These are phyloP conservation scores for Citrus hindsii DNA, from an alignment of 345 rosid species.

Conservation along the genomic window DNA sequence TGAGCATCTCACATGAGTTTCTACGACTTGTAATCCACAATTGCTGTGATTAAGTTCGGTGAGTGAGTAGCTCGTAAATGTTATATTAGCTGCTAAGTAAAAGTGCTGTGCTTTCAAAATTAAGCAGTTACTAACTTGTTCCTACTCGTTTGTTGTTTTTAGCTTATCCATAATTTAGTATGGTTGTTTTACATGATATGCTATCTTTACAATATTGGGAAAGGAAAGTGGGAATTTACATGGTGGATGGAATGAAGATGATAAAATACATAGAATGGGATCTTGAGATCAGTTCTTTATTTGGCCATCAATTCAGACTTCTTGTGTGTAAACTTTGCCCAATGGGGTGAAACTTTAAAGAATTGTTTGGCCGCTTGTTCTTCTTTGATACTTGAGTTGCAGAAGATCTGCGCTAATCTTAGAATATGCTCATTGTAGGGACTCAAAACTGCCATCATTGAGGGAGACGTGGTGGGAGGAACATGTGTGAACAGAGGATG, in stretches of 20 bases:
- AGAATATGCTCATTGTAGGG: constrained; percentile 41
- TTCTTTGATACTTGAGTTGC: not conserved
- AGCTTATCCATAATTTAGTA: not conserved
- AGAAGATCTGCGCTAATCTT: not conserved
- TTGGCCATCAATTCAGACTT: not conserved
- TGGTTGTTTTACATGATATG: too few relatives aligned
- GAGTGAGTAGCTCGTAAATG: not conserved
- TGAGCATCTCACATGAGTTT: not conserved
- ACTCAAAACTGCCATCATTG: constrained; percentile 89
- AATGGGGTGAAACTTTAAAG: not conserved
- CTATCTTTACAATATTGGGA: not conserved
- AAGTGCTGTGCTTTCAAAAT: not conserved
- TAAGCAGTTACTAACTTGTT: not conserved
- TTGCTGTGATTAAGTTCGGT: not conserved
- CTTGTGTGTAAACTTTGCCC: not conserved
- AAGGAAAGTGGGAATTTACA: not conserved
- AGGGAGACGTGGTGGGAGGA: constrained; percentile 98
- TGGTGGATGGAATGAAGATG: not conserved
- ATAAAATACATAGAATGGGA: not conserved
- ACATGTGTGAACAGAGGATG: constrained; percentile 98
- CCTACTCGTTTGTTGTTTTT: too few relatives aligned
- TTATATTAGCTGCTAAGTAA: not conserved
- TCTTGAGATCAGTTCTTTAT: not conserved
- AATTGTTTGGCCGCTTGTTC: not conserved
- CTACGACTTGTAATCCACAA: not conserved